Percentiles rank a stretch among this genome's conserved stretches.
phyloP scores from a whole-genome alignment of 768 basidiomycete genomes.

The Psilocybe sp. region DNA sequence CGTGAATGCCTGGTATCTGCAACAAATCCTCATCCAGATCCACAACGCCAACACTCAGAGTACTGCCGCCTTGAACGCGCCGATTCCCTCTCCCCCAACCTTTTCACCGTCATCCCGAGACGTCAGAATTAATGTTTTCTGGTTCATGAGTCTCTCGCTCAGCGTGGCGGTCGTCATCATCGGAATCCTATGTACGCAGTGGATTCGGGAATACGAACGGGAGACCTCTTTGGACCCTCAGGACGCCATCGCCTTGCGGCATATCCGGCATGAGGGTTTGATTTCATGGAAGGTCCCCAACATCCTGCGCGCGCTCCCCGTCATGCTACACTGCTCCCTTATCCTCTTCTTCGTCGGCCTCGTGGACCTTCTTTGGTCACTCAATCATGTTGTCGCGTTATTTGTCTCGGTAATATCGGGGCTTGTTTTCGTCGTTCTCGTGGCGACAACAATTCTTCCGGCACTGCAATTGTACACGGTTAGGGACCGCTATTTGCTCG shows the following conservation, averaged over 20 bases:
- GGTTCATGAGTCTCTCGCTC: conserved; percentile 27
- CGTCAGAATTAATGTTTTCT: conserved; percentile 24
- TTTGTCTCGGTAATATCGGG: conserved; percentile 12
- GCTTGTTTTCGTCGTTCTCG: conserved; percentile 8
- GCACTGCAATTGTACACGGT: conserved; percentile 10
- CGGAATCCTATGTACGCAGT: conserved; percentile 24
- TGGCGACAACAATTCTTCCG: conserved; percentile 10
- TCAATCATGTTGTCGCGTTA: conserved; percentile 12
- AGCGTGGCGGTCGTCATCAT: conserved; percentile 23
- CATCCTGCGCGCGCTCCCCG: conserved; percentile 12
- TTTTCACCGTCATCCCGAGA: conserved; percentile 14
- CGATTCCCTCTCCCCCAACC: conserved; percentile 2
- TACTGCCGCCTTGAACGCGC: background rate
- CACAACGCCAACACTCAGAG: conserved; percentile 6
- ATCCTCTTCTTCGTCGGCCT: conserved; percentile 19
- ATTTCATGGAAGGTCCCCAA: conserved; percentile 17
- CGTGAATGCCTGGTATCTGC: conserved; percentile 23
- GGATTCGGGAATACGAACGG: conserved; percentile 21
- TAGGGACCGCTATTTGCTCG: conserved; percentile 1
- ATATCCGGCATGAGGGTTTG: conserved; percentile 19
- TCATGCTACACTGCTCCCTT: conserved; percentile 17
- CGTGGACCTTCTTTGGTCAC: conserved; percentile 16
- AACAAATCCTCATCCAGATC: conserved; percentile 14
- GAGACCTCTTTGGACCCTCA: conserved; percentile 10
- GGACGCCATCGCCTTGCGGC: conserved; percentile 15